Conservation (phyloP, 2,329 filamentous ascomycete species). For the Fusarium robinianum region DNA sequence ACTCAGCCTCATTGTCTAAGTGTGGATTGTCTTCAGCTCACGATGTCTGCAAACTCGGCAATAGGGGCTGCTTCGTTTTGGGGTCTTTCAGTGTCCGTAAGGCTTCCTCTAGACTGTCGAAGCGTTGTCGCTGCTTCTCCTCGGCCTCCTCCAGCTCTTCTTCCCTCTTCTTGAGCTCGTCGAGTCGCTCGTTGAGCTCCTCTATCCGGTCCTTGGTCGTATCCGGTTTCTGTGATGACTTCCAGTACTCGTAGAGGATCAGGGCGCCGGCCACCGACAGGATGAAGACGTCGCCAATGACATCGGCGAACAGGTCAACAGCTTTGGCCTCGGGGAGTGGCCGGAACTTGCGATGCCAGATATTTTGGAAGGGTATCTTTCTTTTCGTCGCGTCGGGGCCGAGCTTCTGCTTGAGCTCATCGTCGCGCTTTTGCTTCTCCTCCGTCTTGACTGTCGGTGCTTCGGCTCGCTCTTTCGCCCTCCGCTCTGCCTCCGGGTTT, state of each 20-base stretch:
- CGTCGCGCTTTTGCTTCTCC: constrained; percentile 62
- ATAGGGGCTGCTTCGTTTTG: constrained; percentile 59
- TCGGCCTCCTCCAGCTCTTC: constrained; percentile 53
- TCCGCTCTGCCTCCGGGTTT: constrained; percentile 60
- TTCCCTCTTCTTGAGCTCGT: constrained; percentile 55
- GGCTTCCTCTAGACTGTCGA: constrained; percentile 59
- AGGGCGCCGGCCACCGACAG: constrained; percentile 60
- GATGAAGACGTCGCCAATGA: constrained; percentile 67
- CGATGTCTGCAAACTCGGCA: constrained; percentile 45
- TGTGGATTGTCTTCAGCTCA: neutral
- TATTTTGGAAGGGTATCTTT: constrained; percentile 49
- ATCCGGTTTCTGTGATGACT: constrained; percentile 64
- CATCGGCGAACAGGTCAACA: constrained; percentile 69
- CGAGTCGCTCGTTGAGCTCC: constrained; percentile 53
- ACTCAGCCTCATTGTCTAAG: too few relatives aligned
- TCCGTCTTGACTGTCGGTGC: constrained; percentile 68
- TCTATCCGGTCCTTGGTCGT: constrained; percentile 57
- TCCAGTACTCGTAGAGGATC: constrained; percentile 66
- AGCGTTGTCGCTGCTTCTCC: constrained; percentile 52
- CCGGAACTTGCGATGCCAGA: constrained; percentile 67
- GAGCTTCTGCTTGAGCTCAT: constrained; percentile 49
- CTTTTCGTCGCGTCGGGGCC: constrained; percentile 36
- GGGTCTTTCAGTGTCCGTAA: constrained; percentile 57
- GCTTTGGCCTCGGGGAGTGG: constrained; percentile 67
- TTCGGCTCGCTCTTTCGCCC: constrained; percentile 65